Percentiles rank a stretch among this genome's conserved stretches.
phyloP scores from a whole-genome alignment of 352 stramenopile species.

The Blastocystis sp. region DNA sequence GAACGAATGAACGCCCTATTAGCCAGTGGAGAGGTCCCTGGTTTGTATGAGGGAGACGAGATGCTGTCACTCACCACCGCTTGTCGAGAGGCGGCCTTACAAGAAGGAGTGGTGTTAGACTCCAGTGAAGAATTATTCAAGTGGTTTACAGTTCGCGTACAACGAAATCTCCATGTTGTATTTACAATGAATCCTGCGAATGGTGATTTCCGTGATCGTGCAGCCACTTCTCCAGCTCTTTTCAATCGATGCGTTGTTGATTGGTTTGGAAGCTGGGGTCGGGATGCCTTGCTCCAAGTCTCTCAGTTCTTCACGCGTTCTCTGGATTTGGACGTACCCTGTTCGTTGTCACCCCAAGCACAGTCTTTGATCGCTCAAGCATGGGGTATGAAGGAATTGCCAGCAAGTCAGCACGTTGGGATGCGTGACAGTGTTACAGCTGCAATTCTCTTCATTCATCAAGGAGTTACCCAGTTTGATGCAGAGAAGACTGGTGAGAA shows the following conservation, averaged over 20 bases:
- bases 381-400: conserved; percentile 72
- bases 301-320: conserved; percentile 92
- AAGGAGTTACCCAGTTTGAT: conserved; percentile 66
- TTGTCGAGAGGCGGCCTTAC: conserved; percentile 81
- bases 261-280: conserved; percentile 99
- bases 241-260: conserved; percentile 93
- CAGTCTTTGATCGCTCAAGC: conserved; percentile 60
- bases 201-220: conserved; percentile 90
- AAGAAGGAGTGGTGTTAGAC: conserved; percentile 69
- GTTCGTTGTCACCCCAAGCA: conserved; percentile 76
- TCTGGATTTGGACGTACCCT: conserved; percentile 86
- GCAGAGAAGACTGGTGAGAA: conserved; percentile 58
- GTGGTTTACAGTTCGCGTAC: conserved; percentile 95
- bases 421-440: conserved; percentile 67
- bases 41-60: conserved; percentile 99
- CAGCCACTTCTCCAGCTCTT: conserved; percentile 96
- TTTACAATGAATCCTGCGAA: conserved; percentile 99
- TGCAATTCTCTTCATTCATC: conserved; percentile 70
- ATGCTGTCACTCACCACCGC: conserved; percentile 92
- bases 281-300: conserved; percentile 94
- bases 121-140: conserved; percentile 84
- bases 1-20: conserved; percentile 99
- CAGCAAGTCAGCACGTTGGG: not conserved
- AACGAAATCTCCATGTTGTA: conserved; percentile 98
- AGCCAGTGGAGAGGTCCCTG: conserved; percentile 96